Evolutionary conservation across 371 early-diverging fungal genomes (phyloP).

Genomic region (Choanephora cucurbitarum): DNA sequence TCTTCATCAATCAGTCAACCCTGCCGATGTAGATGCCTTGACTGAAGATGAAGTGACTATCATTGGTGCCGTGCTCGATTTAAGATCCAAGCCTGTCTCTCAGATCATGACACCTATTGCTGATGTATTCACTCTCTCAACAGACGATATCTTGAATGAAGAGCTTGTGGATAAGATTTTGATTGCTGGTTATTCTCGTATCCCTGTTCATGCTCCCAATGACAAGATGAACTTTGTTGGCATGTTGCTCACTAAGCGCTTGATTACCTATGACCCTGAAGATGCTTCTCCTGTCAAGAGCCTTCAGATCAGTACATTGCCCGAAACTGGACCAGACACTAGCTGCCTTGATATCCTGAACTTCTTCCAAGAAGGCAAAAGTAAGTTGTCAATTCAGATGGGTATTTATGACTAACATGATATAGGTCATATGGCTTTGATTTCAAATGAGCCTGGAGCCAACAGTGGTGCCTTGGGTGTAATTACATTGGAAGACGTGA

Average conservation of each 20-base stretch:
- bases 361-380: constrained; percentile 90
- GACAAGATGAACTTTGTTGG: constrained; percentile 79
- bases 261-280: constrained; percentile 86
- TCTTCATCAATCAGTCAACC: constrained; percentile 74
- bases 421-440: constrained; percentile 68
- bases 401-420: no score
- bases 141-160: constrained; percentile 69
- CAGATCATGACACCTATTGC: constrained; percentile 89
- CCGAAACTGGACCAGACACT: constrained; percentile 71
- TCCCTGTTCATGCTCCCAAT: constrained; percentile 77
- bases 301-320: constrained; percentile 72
- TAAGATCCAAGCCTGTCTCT: constrained; percentile 84
- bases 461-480: constrained; percentile 75
- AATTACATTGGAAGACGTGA: constrained; percentile 95
- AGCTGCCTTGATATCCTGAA: constrained; percentile 91
- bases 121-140: constrained; percentile 83
- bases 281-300: constrained; percentile 71
- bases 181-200: constrained; percentile 85
- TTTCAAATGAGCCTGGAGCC: constrained; percentile 61
- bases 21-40: constrained; percentile 74
- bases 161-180: constrained; percentile 63
- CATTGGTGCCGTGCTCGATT: constrained; percentile 88
- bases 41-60: constrained; percentile 94
- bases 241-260: constrained; percentile 89
- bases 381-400: constrained; percentile 27